Conservation (phyloP, 2,329 filamentous ascomycete species). For the Helotiales sp. region DNA sequence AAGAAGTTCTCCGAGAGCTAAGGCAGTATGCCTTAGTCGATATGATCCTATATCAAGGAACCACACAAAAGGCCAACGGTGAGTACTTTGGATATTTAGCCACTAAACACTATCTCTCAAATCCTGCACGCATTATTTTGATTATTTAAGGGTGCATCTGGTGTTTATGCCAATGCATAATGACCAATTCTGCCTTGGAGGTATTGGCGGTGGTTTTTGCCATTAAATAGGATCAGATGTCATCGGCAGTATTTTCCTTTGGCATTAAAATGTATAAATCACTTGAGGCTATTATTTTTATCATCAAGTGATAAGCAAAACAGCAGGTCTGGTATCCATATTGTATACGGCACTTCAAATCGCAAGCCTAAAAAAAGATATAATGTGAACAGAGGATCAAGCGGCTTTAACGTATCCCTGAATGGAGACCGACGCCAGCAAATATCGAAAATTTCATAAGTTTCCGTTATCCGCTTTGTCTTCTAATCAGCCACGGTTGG, state of each 20-base stretch:
- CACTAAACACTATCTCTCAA: not conserved
- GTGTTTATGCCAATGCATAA: not conserved
- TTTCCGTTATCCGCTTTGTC: constrained; percentile 3
- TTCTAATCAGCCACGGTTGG: constrained; percentile 3
- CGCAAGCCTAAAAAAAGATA: not conserved
- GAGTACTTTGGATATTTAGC: not conserved
- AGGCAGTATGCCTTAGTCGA: constrained; percentile 1
- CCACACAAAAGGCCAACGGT: not conserved
- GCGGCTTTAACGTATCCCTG: constrained; percentile 3
- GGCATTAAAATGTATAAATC: not conserved
- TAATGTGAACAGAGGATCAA: constrained; percentile 2
- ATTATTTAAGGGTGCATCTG: not conserved
- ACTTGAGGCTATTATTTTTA: not conserved
- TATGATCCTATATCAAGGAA: not conserved
- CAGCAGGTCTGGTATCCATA: not conserved
- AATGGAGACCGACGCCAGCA: not conserved
- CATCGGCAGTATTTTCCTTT: not conserved
- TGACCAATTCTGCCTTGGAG: constrained; percentile 1
- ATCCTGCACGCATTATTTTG: not conserved
- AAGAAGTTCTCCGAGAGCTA: constrained; percentile 7
- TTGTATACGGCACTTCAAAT: constrained; percentile 2
- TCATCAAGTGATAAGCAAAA: constrained; percentile 3
- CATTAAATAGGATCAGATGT: not conserved
- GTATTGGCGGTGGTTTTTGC: not conserved
- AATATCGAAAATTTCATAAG: not conserved